Percentiles rank a stretch among this genome's conserved stretches.
Conservation (phyloP, 2,329 filamentous ascomycete species). For the Calonectria henricotiae region DNA sequence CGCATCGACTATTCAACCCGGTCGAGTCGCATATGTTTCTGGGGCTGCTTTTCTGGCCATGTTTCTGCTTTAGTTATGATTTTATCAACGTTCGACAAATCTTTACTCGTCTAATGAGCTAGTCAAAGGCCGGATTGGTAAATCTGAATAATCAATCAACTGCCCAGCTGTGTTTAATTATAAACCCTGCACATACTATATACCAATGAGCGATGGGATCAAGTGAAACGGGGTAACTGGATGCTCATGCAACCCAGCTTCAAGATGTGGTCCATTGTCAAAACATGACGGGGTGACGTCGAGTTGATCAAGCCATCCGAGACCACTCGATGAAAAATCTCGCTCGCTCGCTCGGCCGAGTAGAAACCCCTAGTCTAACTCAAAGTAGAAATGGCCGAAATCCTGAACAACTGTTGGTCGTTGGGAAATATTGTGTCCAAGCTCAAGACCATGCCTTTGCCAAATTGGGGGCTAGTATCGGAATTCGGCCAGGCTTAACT, state of each 20-base stretch:
- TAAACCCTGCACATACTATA: too few species aligned
- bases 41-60: not conserved
- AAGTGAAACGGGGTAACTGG: too few species aligned
- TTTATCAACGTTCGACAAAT: too few species aligned
- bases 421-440: not conserved
- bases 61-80: not conserved
- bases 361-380: not conserved
- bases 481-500: conserved; percentile 20
- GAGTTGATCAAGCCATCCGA: not conserved
- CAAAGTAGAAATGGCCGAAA: conserved; percentile 8
- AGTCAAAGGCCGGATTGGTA: not conserved
- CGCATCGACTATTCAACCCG: not conserved
- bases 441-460: not conserved
- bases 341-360: conserved; percentile 14
- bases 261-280: not conserved
- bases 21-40: not conserved
- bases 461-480: not conserved
- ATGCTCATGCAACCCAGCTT: not conserved
- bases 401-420: not conserved
- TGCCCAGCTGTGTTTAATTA: not conserved
- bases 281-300: conserved; percentile 1
- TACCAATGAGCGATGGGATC: too few species aligned
- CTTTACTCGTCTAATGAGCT: not conserved
- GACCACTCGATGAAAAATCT: not conserved
- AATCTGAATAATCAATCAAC: not conserved